Base-by-base conservation (phyloP, 331 rosid species). In the Phaseolus coccineus region DNA sequence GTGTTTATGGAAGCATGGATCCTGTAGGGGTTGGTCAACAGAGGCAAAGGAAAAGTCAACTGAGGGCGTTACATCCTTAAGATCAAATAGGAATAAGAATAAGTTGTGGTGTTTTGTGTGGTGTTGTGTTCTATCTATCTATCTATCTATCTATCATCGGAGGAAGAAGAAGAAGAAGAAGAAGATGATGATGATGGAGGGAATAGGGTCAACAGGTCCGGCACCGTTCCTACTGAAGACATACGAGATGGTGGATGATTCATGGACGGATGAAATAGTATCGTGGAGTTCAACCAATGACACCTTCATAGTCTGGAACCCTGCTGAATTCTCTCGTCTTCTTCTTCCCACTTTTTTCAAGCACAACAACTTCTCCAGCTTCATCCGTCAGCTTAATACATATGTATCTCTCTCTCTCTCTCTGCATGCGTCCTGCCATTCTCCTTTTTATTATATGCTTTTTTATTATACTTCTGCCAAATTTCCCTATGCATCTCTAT, bases 371-470 rank as follows among this genome's bases (percentile, higher is more conserved):
- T 93, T 93, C 88, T 89, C 94, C 69, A 91, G 94, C 89, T 93
- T 93, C 91, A 93, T 91, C 67, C 96, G 96, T 19, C 97, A 91
- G 82, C 96, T 93, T 73, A 93, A 91, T 77, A 93, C 94, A 68
- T 93, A 93, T 58, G 94, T 76, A 37, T 8, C 47, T 42, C 0
- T 42, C 13, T 42, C 12, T 9, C 12, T 8, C 12, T 42, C 4
- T 44, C 14, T 44, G 50, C 15, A 44, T 44, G 50, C 15, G 2
- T 44, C 50, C 3, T 46, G 3, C 1, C 25, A 42, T 42, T 25
- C 25, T 59, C 39, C 27, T 0, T 57, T 8, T 55, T 8, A 0
- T 8, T 51, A 2, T n/a, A 8, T 30, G 22, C 22, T 0, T 19
- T 19, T 19, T 19, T 19, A 19, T 19, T 19, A 19, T 19, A 19